Evolutionary conservation across 768 basidiomycete genomes (phyloP), one percentile per base, ranked within the genome.

Genomic region (Kwoniella sp.): DNA sequence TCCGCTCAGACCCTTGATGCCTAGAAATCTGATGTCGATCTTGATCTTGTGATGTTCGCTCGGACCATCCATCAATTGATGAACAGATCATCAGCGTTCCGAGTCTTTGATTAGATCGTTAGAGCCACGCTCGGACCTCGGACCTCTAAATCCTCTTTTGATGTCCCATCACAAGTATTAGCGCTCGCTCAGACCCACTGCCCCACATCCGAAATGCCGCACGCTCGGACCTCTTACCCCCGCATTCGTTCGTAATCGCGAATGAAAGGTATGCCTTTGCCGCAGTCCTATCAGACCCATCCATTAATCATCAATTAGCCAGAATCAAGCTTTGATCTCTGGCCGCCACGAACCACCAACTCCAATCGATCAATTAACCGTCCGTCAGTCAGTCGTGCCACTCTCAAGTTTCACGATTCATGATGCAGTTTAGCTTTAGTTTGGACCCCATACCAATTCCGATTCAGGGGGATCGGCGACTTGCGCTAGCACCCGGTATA

Each of bases 401-500:
- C n/a, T n/a, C n/a, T n/a, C n/a, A n/a, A n/a, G n/a, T n/a, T n/a
- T n/a, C n/a, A n/a, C n/a, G n/a, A n/a, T n/a, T n/a, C n/a, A n/a
- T n/a, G n/a, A n/a, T n/a, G n/a, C n/a, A n/a, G n/a, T n/a, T n/a
- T n/a, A n/a, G n/a, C n/a, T n/a, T n/a, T n/a, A n/a, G n/a, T n/a
- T n/a, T n/a, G n/a, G n/a, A n/a, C n/a, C n/a, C n/a, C 33, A 13
- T 33, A 5, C 33, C 40, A 19, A 13, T 33, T 10, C 40, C 17
- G 40, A 44, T 44, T 44, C 40, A 44, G 40, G 40, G 40, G 40
- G 40, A 44, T 44, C 40, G 40, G 40, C 40, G 40, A 44, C 5
- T 13, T 33, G 33, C 33, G 33, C 5, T 13, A 33, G 7, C 33
- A 33, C 33, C 33, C 13, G n/a, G n/a, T n/a, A n/a, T n/a, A n/a